Evolutionary conservation across 1,284 basidiomycete species (phyloP).

Genomic region (Leucocoprinus gongylophorus): DNA sequence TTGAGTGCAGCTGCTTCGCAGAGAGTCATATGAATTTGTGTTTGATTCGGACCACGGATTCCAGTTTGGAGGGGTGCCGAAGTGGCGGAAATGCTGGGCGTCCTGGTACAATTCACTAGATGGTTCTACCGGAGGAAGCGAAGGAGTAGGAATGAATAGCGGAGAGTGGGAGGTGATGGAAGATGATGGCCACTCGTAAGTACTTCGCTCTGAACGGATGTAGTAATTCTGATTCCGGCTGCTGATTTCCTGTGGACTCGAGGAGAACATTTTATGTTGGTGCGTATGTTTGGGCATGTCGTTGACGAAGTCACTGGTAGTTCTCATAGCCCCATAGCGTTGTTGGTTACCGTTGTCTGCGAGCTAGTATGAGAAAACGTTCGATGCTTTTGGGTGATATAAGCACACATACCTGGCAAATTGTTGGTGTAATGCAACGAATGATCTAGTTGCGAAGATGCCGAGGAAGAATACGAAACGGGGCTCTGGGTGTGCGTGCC

Average conservation of each 20-base stretch:
- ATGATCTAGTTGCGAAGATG: slow-evolving; percentile 7
- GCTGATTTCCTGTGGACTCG: not conserved
- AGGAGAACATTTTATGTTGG: slow-evolving; percentile 4
- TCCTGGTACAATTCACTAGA: slow-evolving; percentile 1
- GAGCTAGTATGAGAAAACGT: not conserved
- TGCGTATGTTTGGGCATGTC: slow-evolving; percentile 1
- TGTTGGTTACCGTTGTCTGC: not conserved
- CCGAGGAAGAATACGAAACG: slow-evolving; percentile 5
- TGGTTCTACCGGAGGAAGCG: not conserved
- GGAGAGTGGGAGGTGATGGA: slow-evolving; percentile 1
- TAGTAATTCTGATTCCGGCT: slow-evolving; percentile 7
- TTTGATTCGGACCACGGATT: not conserved
- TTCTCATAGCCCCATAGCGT: not conserved
- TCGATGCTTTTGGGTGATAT: too few relatives aligned
- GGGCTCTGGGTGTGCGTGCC: slow-evolving; percentile 6
- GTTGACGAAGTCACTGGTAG: slow-evolving; percentile 4
- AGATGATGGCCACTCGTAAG: slow-evolving; percentile 5
- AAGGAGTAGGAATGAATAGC: slow-evolving; percentile 3
- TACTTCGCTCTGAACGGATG: slow-evolving; percentile 9
- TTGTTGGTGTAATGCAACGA: slow-evolving; percentile 2
- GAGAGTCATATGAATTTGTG: too few relatives aligned
- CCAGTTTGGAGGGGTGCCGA: slow-evolving; percentile 1
- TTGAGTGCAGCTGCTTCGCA: not conserved
- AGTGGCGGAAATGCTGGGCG: not conserved
- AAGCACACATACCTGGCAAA: slow-evolving; percentile 5